Base-by-base conservation (phyloP, 75 land plant genomes). In the Cupressus sempervirens region DNA sequence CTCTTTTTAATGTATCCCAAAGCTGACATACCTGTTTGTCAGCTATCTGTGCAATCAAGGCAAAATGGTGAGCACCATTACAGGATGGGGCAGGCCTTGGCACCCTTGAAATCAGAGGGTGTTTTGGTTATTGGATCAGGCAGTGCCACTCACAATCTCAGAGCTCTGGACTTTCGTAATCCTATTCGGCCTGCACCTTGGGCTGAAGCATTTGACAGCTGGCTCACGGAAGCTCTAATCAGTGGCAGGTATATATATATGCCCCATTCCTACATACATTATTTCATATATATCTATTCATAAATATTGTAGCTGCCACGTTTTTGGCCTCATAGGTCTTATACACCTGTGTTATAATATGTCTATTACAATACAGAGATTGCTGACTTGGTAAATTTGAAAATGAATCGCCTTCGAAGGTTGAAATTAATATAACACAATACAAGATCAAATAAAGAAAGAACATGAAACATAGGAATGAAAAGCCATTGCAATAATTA, bases 1-100 rank as follows among this genome's bases (percentile, higher is more conserved):
- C 92, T 97, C 30, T 81, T 89, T 89, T 90, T 97, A 53, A 94
- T 94, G 94, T 97, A 94, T 83, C 98, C 98, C 6, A 91, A 94
- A 15, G 96, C 93, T 0, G 91, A 95, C 85, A 92, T 97, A 52
- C 99, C 98, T 0, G 94, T 93, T 8, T 91, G 93, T 87, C 99
- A 95, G 88, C 93, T 97, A 68, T 95, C 99, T 32, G 82, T 97
- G 38, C 94, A 95, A 85, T 70, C 93, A 26, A 30, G 88, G 30
- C 89, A 76, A 82, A 96, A 93, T 86, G 99, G 86, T 0, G 86
- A 85, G 8, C 83, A 97, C 80, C 97, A 97, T 79, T 97, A 94
- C 83, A 86, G 88, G 84, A 41, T 97, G 85, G 99, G 99, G 10
- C 87, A 83, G 84, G 98, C 99, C 40, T 88, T 97, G 87, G 96